A percentile compares a stretch with the other conserved stretches of the same genome.
phyloP scores from a whole-genome alignment of 208 protist species.

The Trypanosoma melophagium region DNA sequence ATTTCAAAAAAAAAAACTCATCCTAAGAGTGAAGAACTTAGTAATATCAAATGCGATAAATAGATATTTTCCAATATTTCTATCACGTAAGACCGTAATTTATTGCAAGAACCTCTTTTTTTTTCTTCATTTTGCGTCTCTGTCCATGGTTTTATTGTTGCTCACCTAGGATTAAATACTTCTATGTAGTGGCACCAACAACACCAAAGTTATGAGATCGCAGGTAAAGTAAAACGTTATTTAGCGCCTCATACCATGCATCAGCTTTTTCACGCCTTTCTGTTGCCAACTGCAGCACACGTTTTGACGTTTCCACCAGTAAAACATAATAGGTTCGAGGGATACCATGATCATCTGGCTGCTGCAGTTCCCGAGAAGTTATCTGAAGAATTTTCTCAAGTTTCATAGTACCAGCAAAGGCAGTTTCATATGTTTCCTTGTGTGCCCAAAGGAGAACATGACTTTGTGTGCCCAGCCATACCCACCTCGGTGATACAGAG shows the following conservation, averaged over 20 bases:
- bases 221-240: conserved; percentile 72
- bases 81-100: too few relatives aligned
- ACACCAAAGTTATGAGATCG: conserved; percentile 21
- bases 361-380: conserved; percentile 43
- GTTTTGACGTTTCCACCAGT: conserved; percentile 60
- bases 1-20: too few relatives aligned
- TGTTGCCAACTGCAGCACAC: conserved; percentile 74
- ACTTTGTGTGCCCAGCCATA: conserved; percentile 77
- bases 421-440: conserved; percentile 51
- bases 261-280: conserved; percentile 68
- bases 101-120: not conserved
- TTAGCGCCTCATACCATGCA: conserved; percentile 79
- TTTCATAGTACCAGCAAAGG: conserved; percentile 55
- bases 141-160: not conserved
- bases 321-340: conserved; percentile 71
- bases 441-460: conserved; percentile 78
- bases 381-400: conserved; percentile 73
- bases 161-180: not conserved
- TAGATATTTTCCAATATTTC: too few relatives aligned
- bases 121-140: not conserved
- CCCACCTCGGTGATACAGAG: conserved; percentile 58
- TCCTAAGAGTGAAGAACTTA: too few relatives aligned
- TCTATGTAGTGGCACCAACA: too few relatives aligned
- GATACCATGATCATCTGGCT: conserved; percentile 49
- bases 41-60: too few relatives aligned